A percentile compares a stretch with the other conserved stretches of the same genome.
Evolutionary conservation across 2,329 filamentous ascomycete species (phyloP).

Genomic region (Clonostachys rhizophaga): DNA sequence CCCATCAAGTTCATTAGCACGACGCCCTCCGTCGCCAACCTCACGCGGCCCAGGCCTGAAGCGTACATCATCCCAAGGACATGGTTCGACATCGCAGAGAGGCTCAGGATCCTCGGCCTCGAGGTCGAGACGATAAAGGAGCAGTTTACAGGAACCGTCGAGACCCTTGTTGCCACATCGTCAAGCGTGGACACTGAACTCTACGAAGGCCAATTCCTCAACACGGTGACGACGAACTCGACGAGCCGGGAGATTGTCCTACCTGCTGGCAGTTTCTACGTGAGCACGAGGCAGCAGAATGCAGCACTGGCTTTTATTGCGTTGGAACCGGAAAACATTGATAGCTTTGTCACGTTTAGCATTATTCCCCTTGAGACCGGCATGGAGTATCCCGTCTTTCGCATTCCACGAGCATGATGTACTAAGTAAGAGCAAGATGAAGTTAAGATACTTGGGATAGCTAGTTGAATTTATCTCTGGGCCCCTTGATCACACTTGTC

Average conservation of each 20-base stretch:
- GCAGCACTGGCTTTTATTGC: conserved; percentile 16
- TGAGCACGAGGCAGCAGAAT: conserved; percentile 15
- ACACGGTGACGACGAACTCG: conserved; percentile 11
- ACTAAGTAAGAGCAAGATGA: too few species aligned
- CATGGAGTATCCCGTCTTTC: conserved; percentile 18
- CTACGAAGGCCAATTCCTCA: conserved; percentile 14
- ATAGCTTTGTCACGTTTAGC: conserved; percentile 15
- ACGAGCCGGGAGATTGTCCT: conserved; percentile 10
- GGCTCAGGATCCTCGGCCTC: conserved; percentile 12
- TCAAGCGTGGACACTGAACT: conserved; percentile 5
- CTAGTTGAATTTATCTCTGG: too few species aligned
- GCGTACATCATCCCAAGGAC: conserved; percentile 17
- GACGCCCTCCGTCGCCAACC: conserved; percentile 14
- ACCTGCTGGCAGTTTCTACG: conserved; percentile 15
- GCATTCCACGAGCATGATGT: background rate
- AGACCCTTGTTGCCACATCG: conserved; percentile 11
- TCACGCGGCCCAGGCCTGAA: conserved; percentile 15
- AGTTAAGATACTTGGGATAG: too few species aligned
- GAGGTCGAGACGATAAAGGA: conserved; percentile 11
- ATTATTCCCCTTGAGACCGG: conserved; percentile 12
- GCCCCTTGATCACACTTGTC: too few species aligned
- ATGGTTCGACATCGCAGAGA: conserved; percentile 13
- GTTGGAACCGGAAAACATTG: conserved; percentile 17
- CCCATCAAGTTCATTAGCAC: conserved; percentile 14
- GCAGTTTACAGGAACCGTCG: conserved; percentile 13